A percentile compares a stretch with the other conserved stretches of the same genome.
These are phyloP conservation scores for Penicillium sp. DNA, from an alignment of 2,329 filamentous ascomycete species.

Conservation along the genomic window DNA sequence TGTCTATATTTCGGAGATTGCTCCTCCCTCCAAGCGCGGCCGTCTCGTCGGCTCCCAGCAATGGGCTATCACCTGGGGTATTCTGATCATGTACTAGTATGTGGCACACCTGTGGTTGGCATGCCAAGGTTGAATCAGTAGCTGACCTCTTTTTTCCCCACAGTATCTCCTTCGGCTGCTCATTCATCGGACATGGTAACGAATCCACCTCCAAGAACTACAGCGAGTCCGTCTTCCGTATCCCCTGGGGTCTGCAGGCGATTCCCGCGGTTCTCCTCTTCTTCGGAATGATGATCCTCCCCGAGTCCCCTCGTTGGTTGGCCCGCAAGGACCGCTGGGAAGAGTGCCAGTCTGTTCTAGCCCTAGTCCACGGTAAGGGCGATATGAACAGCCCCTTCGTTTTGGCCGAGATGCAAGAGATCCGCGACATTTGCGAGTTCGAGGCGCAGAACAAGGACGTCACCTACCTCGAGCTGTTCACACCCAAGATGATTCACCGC, in stretches of 20 bases:
- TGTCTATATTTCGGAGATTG: slow-evolving; percentile 62
- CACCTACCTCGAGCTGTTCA: slow-evolving; percentile 62
- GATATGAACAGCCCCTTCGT: slow-evolving; percentile 59
- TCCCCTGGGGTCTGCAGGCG: slow-evolving; percentile 58
- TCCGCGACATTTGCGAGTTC: slow-evolving; percentile 63
- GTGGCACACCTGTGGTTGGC: slow-evolving; percentile 48
- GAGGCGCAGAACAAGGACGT: slow-evolving; percentile 62
- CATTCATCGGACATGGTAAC: slow-evolving; percentile 6
- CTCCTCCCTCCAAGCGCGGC: slow-evolving; percentile 47
- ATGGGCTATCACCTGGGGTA: slow-evolving; percentile 65
- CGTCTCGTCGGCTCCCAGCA: slow-evolving; percentile 65
- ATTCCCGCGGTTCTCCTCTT: slow-evolving; percentile 53
- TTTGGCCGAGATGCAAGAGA: slow-evolving; percentile 59
- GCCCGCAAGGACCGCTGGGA: slow-evolving; percentile 55
- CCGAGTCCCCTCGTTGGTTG: slow-evolving; percentile 56
- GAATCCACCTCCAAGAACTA: slow-evolving; percentile 24
- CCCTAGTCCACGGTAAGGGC: slow-evolving; percentile 55
- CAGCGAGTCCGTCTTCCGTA: slow-evolving; percentile 49
- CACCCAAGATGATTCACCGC: slow-evolving; percentile 64
- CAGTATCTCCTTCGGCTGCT: slow-evolving; percentile 35
- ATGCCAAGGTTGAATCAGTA: not conserved
- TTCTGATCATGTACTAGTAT: slow-evolving; percentile 60
- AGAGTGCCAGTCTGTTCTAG: slow-evolving; percentile 44
- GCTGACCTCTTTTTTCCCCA: slow-evolving; percentile 7
- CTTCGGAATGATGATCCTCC: slow-evolving; percentile 45